phyloP scores from a whole-genome alignment of 2,329 filamentous ascomycete species.

The Neocatenulostroma microsporum region DNA sequence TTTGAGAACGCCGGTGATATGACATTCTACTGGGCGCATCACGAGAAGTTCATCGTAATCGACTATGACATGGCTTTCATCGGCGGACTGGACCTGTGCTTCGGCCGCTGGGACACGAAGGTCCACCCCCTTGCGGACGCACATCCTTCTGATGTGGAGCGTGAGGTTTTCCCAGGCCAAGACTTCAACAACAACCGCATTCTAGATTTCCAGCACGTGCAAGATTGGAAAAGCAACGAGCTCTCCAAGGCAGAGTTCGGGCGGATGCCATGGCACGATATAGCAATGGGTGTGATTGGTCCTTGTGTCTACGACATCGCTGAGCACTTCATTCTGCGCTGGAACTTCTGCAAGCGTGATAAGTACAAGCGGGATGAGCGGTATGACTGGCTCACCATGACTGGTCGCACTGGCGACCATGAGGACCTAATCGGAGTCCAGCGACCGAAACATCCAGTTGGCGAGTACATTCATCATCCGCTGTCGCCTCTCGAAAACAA shows the following conservation, averaged over 20 bases:
- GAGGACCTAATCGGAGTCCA: conserved; percentile 86
- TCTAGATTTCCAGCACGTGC: conserved; percentile 86
- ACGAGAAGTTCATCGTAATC: conserved; percentile 95
- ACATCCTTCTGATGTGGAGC: conserved; percentile 70
- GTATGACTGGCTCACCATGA: conserved; percentile 78
- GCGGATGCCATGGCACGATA: conserved; percentile 98
- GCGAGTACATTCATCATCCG: conserved; percentile 78
- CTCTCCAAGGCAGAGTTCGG: conserved; percentile 84
- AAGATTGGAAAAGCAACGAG: conserved; percentile 90
- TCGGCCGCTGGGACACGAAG: conserved; percentile 84
- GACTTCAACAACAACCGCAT: conserved; percentile 98
- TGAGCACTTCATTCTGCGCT: conserved; percentile 87
- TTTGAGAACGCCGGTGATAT: conserved; percentile 90
- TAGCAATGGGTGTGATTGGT: conserved; percentile 83
- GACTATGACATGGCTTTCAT: conserved; percentile 90
- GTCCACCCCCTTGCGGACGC: conserved; percentile 82
- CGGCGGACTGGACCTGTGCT: conserved; percentile 89
- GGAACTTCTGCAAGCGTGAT: conserved; percentile 96
- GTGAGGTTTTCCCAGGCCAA: conserved; percentile 89
- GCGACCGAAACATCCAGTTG: conserved; percentile 78
- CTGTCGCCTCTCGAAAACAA: conserved; percentile 61
- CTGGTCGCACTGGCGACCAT: conserved; percentile 66
- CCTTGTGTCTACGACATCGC: conserved; percentile 89
- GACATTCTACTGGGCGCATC: conserved; percentile 97
- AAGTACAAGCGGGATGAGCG: conserved; percentile 86